Percentiles rank a stretch among this genome's conserved stretches.
These are phyloP conservation scores for Fusarium tjaetaba DNA, from an alignment of 2,329 filamentous ascomycete genomes.

Conservation along the genomic window DNA sequence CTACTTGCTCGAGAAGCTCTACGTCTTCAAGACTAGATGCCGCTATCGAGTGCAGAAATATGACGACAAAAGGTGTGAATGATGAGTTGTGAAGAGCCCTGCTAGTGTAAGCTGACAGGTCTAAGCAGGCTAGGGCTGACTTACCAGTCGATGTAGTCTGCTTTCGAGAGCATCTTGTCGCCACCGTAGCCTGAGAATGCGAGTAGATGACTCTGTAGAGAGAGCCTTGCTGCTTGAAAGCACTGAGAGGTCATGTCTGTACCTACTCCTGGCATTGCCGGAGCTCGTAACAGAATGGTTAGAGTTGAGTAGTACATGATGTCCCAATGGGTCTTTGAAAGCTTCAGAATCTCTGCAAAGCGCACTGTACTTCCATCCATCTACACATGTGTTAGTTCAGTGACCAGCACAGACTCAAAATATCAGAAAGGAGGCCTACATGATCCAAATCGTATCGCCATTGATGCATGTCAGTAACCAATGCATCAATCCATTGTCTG, in stretches of 20 bases:
- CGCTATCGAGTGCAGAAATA: constrained; percentile 30
- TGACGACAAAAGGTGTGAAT: constrained; percentile 35
- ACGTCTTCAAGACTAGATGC: constrained; percentile 16
- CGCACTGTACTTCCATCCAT: constrained; percentile 16
- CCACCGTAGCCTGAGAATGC: constrained; percentile 27
- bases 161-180: constrained; percentile 18
- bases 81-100: constrained; percentile 38
- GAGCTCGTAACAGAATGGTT: constrained; percentile 25
- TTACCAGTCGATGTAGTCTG: constrained; percentile 35
- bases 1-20: constrained; percentile 20
- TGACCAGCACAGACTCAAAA: rapidly evolving
- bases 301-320: constrained; percentile 38
- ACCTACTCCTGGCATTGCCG: constrained; percentile 6
- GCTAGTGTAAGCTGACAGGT: neutral
- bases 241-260: constrained; percentile 26
- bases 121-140: neutral
- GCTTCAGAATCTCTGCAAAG: neutral
- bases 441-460: constrained; percentile 22
- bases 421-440: neutral
- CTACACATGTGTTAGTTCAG: neutral
- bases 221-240: constrained; percentile 27
- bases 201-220: constrained; percentile 21
- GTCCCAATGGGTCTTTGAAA: constrained; percentile 27
- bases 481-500: constrained; percentile 3
- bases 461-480: constrained; percentile 11